These are phyloP conservation scores for Discostella stelligeroides DNA, from an alignment of 108 stramenopile species.

Conservation along the genomic window DNA sequence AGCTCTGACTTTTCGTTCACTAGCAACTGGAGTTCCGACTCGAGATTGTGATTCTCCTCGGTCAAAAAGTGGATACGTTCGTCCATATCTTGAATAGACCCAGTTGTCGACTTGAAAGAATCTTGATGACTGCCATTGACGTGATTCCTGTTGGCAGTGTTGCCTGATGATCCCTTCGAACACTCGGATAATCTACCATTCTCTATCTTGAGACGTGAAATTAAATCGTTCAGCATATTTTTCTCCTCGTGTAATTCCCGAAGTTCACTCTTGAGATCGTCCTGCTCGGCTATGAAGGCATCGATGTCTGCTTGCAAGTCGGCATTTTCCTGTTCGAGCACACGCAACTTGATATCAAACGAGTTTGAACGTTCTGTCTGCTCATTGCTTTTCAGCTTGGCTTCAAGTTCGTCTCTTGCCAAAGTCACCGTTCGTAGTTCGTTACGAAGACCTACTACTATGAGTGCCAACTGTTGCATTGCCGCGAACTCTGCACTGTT, in stretches of 20 bases:
- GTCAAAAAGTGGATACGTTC: conserved; percentile 20
- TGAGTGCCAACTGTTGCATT: conserved; percentile 45
- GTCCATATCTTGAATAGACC: not conserved
- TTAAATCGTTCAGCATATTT: conserved; percentile 36
- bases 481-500: conserved; percentile 27
- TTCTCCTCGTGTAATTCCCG: conserved; percentile 34
- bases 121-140: not conserved
- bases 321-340: conserved; percentile 33
- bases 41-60: conserved; percentile 44
- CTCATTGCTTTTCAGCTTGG: conserved; percentile 15
- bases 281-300: conserved; percentile 39
- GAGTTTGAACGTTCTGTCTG: not conserved
- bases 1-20: conserved; percentile 37
- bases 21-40: conserved; percentile 36
- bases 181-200: not conserved
- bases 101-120: not conserved
- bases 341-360: not conserved
- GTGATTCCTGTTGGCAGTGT: not conserved
- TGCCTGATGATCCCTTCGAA: not conserved
- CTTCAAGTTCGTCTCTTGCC: conserved; percentile 31
- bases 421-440: conserved; percentile 23
- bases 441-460: conserved; percentile 34
- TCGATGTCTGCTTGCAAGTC: conserved; percentile 39
- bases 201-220: conserved; percentile 31
- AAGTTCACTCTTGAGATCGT: conserved; percentile 26